phyloP scores from a whole-genome alignment of 805 yeast species.

The Wickerhamiella siamensis region DNA sequence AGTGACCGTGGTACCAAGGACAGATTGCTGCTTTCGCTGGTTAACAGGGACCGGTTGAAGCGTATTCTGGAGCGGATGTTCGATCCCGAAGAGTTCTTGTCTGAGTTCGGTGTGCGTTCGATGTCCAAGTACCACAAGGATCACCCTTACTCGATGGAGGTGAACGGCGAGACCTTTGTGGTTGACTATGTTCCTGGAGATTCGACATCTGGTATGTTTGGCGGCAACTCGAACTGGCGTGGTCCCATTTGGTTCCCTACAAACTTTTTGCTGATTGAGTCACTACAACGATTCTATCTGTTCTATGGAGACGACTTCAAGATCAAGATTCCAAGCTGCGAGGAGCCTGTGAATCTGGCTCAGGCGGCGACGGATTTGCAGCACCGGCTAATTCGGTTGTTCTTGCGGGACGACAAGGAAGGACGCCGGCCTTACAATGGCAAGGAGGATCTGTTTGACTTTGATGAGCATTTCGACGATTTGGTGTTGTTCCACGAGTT shows the following conservation, averaged over 20 bases:
- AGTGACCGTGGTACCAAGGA: slow-evolving; percentile 63
- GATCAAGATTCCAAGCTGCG: slow-evolving; percentile 68
- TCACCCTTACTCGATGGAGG: slow-evolving; percentile 73
- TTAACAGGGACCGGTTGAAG: slow-evolving; percentile 60
- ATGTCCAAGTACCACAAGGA: slow-evolving; percentile 74
- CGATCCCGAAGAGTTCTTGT: slow-evolving; percentile 74
- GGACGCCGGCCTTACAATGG: slow-evolving; percentile 71
- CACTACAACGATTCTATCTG: slow-evolving; percentile 71
- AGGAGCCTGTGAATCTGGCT: slow-evolving; percentile 26
- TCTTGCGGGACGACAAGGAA: slow-evolving; percentile 44
- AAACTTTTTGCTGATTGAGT: slow-evolving; percentile 71
- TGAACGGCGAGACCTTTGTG: slow-evolving; percentile 52
- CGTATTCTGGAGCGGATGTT: slow-evolving; percentile 68
- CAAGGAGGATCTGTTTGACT: slow-evolving; percentile 29
- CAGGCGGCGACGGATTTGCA: slow-evolving; percentile 76
- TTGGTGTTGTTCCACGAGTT: slow-evolving; percentile 71
- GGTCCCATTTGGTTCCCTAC: slow-evolving; percentile 97
- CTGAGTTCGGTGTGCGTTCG: slow-evolving; percentile 77
- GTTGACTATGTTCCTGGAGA: slow-evolving; percentile 22
- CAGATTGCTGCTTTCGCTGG: slow-evolving; percentile 63
- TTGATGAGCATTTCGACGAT: slow-evolving; percentile 61
- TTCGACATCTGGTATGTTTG: slow-evolving; percentile 84
- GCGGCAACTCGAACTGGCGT: slow-evolving; percentile 94
- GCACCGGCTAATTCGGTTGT: slow-evolving; percentile 67
- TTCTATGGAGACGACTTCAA: slow-evolving; percentile 78